Base-by-base conservation (phyloP, 352 stramenopile species). In the Phytophthora syringae region DNA sequence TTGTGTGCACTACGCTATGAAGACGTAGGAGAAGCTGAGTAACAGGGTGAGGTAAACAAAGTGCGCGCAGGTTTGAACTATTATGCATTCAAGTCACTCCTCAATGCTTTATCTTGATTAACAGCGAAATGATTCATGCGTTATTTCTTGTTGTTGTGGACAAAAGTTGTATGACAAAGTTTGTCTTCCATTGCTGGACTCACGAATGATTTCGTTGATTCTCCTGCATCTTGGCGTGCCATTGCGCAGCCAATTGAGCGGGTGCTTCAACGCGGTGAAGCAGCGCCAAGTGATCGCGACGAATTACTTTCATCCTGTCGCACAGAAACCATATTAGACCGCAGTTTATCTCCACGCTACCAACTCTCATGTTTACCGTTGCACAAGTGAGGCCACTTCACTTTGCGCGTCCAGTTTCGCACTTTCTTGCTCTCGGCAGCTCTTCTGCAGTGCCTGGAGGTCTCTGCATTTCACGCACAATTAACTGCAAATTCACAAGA, bases 391-490 rank as follows among this genome's bases (percentile, higher is more conserved):
- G 25, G 25, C 25, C 20, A 77, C 51, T 51, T 77, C 69, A 39
- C 45, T 64, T 45, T 74, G 66, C 30, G 64, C 64, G 11, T 77
- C 69, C 25, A 74, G 24, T 16, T 74, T 77, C 1, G 69, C 69
- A 27, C 28, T 63, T 47, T 72, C 64, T 65, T 68, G 57, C 10
- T 77, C 69, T 60, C 51, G 42, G 36, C 37, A 68, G 39, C 47
- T 74, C 32, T 77, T 74, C 34, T 74, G 58, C 39, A 74, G 42
- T 9, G 60, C 43, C 22, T 72, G 43, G 13, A 77, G 32, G n/a
- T 72, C 54, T 32, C 69, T 77, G 21, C 7, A 11, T 45, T 45
- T 21, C 18, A 13, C 11, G 7, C 18, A 16, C 11, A 45, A n/a
- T 22, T 24, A 9, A 22, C 39, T 25, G n/a, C 34, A 40, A n/a